Conservation (phyloP, 1,284 basidiomycete genomes). For the Termitomyces sp. region DNA sequence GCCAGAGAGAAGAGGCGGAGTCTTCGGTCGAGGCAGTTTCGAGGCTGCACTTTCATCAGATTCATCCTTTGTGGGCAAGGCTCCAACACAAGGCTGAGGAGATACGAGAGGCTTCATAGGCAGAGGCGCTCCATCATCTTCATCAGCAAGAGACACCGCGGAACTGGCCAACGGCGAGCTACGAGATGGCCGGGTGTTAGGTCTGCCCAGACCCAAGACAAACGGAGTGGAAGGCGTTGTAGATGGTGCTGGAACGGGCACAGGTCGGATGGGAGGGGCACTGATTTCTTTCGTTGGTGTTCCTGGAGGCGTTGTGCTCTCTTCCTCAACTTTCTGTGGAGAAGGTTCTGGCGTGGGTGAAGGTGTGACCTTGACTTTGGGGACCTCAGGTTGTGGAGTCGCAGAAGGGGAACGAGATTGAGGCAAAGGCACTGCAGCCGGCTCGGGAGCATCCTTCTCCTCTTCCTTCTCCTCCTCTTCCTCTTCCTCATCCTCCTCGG, state of each 20-base stretch:
- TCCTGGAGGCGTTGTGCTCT: conserved; percentile 47
- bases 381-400: conserved; percentile 43
- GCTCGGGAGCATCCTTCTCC: conserved; percentile 21
- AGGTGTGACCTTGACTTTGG: conserved; percentile 29
- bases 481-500: conserved; percentile 30
- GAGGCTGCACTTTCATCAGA: conserved; percentile 14
- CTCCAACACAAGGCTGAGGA: conserved; percentile 13
- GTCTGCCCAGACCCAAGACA: conserved; percentile 41
- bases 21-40: conserved; percentile 29
- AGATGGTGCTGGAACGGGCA: conserved; percentile 21
- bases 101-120: conserved; percentile 7
- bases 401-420: conserved; percentile 38
- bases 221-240: conserved; percentile 33
- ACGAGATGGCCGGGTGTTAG: conserved; percentile 53
- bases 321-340: conserved; percentile 15
- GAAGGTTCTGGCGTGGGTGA: conserved; percentile 17
- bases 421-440: conserved; percentile 31
- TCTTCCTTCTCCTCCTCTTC: conserved; percentile 26
- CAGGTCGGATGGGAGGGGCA: conserved; percentile 20
- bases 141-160: conserved; percentile 41
- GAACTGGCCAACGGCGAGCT: conserved; percentile 58
- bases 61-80: conserved; percentile 10
- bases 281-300: conserved; percentile 42
- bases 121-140: conserved; percentile 29
- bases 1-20: conserved; percentile 38